Evolutionary conservation across 345 rosid genomes (phyloP).

Genomic region (Nephelium lappaceum): DNA sequence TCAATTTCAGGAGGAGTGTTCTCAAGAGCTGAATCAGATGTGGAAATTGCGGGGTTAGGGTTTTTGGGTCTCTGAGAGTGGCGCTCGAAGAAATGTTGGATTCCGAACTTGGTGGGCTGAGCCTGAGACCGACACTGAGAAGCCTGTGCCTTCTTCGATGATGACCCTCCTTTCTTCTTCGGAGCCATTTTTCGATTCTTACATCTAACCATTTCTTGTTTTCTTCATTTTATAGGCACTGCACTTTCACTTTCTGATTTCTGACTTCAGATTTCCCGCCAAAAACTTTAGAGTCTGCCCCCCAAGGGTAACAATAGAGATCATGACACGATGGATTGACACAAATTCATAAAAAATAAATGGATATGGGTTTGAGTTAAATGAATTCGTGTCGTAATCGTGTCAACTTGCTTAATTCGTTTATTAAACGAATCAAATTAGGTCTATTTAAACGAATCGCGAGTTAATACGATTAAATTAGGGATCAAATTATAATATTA

Average conservation of each 20-base stretch:
- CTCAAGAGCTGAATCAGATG: not conserved
- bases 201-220: not conserved
- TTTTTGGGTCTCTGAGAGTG: constrained; percentile 55
- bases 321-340: too few species aligned
- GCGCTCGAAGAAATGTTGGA: constrained; percentile 82
- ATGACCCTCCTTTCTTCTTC: constrained; percentile 56
- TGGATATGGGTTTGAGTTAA: too few species aligned
- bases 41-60: not conserved
- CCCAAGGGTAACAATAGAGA: too few species aligned
- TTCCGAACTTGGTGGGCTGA: constrained; percentile 66
- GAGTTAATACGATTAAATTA: too few species aligned
- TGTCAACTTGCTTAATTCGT: too few species aligned
- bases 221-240: not conserved
- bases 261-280: constrained; percentile 25
- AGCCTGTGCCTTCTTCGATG: constrained; percentile 46
- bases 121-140: constrained; percentile 38
- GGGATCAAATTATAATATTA: too few species aligned
- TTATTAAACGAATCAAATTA: too few species aligned
- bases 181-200: constrained; percentile 56
- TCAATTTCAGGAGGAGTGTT: constrained; percentile 14
- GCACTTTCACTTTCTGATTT: not conserved
- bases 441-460: too few species aligned
- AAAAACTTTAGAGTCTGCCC: constrained; percentile 6
- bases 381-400: too few species aligned
- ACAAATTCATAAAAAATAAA: too few species aligned